Base-by-base conservation (phyloP, 768 basidiomycete genomes). In the Suillus tomentosus region DNA sequence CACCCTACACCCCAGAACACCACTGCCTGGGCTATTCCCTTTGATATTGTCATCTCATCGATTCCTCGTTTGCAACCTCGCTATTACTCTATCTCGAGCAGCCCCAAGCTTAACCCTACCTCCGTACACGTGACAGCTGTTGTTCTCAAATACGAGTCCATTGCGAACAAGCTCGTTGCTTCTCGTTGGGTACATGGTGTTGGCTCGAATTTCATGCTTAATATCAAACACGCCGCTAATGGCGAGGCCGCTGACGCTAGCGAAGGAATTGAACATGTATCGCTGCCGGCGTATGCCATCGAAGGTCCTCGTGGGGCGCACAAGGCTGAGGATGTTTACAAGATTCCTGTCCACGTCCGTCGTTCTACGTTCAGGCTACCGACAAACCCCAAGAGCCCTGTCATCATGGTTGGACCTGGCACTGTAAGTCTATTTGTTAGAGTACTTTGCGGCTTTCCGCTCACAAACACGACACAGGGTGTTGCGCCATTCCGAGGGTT, bases 401-500 rank as follows among this genome's bases (percentile, higher is more conserved):
- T 99, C 59, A 94, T 99, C 78, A 99, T 99, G 97, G 87, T 99
- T 74, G 97, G 97, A 48, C 97, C 97, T 66, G 97, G 97, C 61
- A 99, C 96, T 63, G 95, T 96, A 74, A 80, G 93, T 85, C 47
- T 45, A 54, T 39, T 15, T 22, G 34, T 62, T 3, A 31, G 27
- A 9, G 15, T 27, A 39, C 9, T 34, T 54, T 58, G 37, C 45
- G 27, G 31, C 63, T n/a, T 50, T 13, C 2, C 11, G 61, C 57
- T 65, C 54, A 53, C 66, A 68, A 69, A 54, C 47, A 56, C 24
- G 50, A 66, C 47, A 66, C 64, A 96, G 95, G 97, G 97, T 81
- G 95, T 99, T 62, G 97, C 97, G 54, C 97, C 97, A 10, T 99
- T 99, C 93, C 92, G 97, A 66, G 97, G 96, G 2, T 99, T 99